Conservation (phyloP, 495 filamentous ascomycete genomes). For the Lineolata rhizophorae region DNA sequence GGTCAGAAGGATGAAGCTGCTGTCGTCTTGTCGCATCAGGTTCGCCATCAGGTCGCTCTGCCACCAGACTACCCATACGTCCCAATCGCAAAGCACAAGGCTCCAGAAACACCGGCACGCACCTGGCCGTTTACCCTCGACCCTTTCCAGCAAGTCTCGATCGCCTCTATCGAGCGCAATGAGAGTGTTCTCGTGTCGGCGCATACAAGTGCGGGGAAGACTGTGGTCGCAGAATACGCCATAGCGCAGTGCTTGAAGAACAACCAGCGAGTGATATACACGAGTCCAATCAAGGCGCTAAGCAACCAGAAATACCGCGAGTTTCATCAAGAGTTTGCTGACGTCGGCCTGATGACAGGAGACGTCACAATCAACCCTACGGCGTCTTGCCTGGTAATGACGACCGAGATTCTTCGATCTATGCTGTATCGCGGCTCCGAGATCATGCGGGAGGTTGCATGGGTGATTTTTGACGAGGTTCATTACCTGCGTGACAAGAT, state of each 20-base stretch:
- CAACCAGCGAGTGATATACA: constrained; percentile 97
- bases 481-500: constrained; percentile 92
- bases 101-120: constrained; percentile 63
- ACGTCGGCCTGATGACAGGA: constrained; percentile 95
- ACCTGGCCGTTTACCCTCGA: constrained; percentile 77
- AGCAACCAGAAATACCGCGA: constrained; percentile 98
- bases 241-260: constrained; percentile 93
- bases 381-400: constrained; percentile 96
- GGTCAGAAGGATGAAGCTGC: constrained; percentile 34
- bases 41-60: constrained; percentile 90
- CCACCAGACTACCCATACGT: constrained; percentile 85
- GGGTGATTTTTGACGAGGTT: constrained; percentile 96
- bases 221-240: constrained; percentile 92
- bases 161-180: constrained; percentile 79
- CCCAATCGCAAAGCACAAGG: constrained; percentile 75
- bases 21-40: constrained; percentile 80
- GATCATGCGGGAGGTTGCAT: constrained; percentile 95
- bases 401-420: constrained; percentile 93
- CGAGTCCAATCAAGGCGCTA: constrained; percentile 93
- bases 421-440: constrained; percentile 97
- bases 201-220: constrained; percentile 95
- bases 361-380: constrained; percentile 99
- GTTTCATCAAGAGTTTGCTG: constrained; percentile 84
- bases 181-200: constrained; percentile 95
- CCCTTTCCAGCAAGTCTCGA: constrained; percentile 86